These are phyloP conservation scores for Ascoidea tarda DNA, from an alignment of 805 yeast genomes.

Conservation along the genomic window DNA sequence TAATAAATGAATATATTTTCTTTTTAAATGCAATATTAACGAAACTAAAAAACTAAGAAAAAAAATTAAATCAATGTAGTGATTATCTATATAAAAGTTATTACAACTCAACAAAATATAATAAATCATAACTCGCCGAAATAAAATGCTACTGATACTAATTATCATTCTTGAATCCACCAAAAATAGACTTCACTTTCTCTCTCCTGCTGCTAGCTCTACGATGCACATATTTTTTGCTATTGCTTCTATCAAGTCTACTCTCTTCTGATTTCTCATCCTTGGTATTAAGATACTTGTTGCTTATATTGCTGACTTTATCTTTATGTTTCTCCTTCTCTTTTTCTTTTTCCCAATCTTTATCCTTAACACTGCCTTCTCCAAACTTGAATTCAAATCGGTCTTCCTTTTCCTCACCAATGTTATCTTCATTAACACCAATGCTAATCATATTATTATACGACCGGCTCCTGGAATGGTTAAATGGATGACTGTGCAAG, in stretches of 20 bases:
- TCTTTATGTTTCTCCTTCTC: too few relatives aligned
- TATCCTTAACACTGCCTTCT: neutral
- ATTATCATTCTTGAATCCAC: neutral
- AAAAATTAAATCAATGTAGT: neutral
- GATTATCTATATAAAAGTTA: neutral
- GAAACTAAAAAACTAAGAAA: neutral
- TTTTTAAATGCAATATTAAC: neutral
- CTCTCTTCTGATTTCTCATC: neutral
- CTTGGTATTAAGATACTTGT: too few relatives aligned
- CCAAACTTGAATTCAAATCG: neutral
- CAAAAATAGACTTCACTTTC: conserved; percentile 7
- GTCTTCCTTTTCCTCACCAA: neutral
- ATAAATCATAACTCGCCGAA: too few relatives aligned
- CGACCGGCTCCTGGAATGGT: neutral
- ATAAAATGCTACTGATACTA: too few relatives aligned
- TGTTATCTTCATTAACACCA: neutral
- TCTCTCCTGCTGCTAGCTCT: conserved; percentile 2
- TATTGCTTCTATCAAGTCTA: neutral
- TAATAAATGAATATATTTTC: neutral
- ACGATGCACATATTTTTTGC: neutral
- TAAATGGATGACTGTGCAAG: too few relatives aligned
- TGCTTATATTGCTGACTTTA: too few relatives aligned
- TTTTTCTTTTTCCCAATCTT: neutral
- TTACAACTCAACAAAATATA: too few relatives aligned
- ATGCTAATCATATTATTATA: too few relatives aligned